Evolutionary conservation across 1,139 yeast species (phyloP), one percentile per base, ranked within the genome.

Genomic region (Yamadazyma songkhlaensis): DNA sequence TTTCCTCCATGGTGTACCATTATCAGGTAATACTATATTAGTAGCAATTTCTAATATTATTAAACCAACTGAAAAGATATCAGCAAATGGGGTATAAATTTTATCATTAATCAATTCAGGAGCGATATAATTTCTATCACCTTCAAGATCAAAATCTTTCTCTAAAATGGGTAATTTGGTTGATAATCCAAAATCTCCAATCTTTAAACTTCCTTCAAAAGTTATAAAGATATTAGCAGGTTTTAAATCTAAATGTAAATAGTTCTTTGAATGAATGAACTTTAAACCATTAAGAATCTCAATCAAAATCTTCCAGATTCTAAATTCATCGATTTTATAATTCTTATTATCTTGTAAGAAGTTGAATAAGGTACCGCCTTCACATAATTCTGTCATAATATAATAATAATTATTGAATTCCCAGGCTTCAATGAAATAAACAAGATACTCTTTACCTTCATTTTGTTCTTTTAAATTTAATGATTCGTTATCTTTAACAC

Each of bases 1-100:
- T 58, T 90, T 90, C 48, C 95, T 92, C 99, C 99, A 92, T 26
- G 95, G 94, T 8, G 89, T 77, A 5, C 99, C 99, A 59, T 94
- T 90, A 51, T 92, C 97, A 0, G 99, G 99, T 35, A 94, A 65
- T 7, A 90, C 81, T 36, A 92, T 92, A 59, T 92, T 92, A 2
- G 98, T 96, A 1, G 98, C 98, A 50, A 89, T 85, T 60, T 92
- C 99, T 35, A 92, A 82, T 67, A 92, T 83, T 48, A 92, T 86
- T 43, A 94, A 69, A 0, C 98, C 99, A 33, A 90, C 74, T 24
- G 96, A 86, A 60, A 92, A 92, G 9, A 92, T 81, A 59, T 92
- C 99, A 0, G 98, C 97, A 43, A 92, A 90, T 48, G 86, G 89
- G 36, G 89, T 90, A 55, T 92, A 92, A 38, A 77, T 74, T 53